A percentile compares a stretch with the other conserved stretches of the same genome.
Conservation (phyloP, 805 yeast genomes). For the Sporopachydermia lactativora region DNA sequence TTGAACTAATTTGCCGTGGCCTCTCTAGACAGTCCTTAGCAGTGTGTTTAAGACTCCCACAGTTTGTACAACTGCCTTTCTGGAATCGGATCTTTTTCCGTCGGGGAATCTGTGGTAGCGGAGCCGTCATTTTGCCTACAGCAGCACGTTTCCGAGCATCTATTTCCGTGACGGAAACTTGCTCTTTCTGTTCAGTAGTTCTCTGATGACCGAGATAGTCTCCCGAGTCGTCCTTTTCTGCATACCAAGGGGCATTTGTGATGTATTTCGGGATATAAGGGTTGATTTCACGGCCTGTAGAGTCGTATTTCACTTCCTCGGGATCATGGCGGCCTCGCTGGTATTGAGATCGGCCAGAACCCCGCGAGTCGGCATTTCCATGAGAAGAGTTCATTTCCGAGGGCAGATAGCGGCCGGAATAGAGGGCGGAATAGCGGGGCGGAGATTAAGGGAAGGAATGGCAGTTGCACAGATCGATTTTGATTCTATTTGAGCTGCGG, state of each 20-base stretch:
- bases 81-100: slow-evolving; percentile 13
- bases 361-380: too few species aligned
- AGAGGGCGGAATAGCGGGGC: too few species aligned
- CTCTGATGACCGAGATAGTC: slow-evolving; percentile 51
- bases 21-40: slow-evolving; percentile 44
- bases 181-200: slow-evolving; percentile 11
- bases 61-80: slow-evolving; percentile 37
- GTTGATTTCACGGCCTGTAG: slow-evolving; percentile 22
- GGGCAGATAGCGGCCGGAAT: too few species aligned
- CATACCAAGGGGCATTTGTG: slow-evolving; percentile 26
- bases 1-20: slow-evolving; percentile 30
- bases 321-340: slow-evolving; percentile 4
- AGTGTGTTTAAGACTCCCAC: slow-evolving; percentile 39
- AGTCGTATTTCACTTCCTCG: slow-evolving; percentile 15
- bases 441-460: too few species aligned
- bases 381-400: too few species aligned
- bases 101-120: slow-evolving; percentile 10
- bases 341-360: too few species aligned
- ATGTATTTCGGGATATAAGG: slow-evolving; percentile 21
- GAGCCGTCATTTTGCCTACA: slow-evolving; percentile 39
- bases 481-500: too few species aligned
- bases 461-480: too few species aligned
- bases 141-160: slow-evolving; percentile 38
- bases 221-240: slow-evolving; percentile 13
- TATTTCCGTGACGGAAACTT: slow-evolving; percentile 24